These are phyloP conservation scores for Suillus paluster DNA, from an alignment of 768 basidiomycete genomes.

Conservation along the genomic window DNA sequence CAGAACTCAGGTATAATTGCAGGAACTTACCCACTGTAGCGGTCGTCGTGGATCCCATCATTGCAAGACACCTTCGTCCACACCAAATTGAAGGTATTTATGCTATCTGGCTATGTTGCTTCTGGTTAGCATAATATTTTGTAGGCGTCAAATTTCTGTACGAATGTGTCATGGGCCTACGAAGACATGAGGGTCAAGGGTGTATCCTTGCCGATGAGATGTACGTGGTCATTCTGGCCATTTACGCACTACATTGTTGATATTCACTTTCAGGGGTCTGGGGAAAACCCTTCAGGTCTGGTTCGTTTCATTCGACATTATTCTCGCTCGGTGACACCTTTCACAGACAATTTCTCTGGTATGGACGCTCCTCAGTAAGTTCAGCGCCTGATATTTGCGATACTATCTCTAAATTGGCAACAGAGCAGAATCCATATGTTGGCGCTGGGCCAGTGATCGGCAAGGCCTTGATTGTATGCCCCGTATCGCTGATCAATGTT, in stretches of 20 bases:
- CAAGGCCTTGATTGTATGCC: constrained; percentile 92
- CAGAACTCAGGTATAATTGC: constrained; percentile 8
- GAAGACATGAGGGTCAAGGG: constrained; percentile 89
- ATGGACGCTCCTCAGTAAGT: constrained; percentile 89
- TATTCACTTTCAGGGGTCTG: constrained; percentile 68
- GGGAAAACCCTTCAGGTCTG: constrained; percentile 90
- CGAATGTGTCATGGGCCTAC: constrained; percentile 93
- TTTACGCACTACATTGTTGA: neutral
- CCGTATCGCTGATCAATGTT: constrained; percentile 87
- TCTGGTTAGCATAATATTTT: neutral
- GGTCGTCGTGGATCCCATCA: constrained; percentile 90
- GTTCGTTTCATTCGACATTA: constrained; percentile 10
- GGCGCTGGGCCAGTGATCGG: constrained; percentile 59
- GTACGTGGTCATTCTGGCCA: constrained; percentile 41
- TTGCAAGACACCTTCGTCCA: constrained; percentile 74
- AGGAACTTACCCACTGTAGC: constrained; percentile 70
- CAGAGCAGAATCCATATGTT: constrained; percentile 86
- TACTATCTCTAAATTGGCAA: constrained; percentile 1
- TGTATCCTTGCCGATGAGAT: constrained; percentile 98
- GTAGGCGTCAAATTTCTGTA: constrained; percentile 89
- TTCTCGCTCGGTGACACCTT: constrained; percentile 13
- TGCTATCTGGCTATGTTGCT: neutral
- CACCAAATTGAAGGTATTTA: constrained; percentile 86
- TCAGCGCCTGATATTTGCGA: constrained; percentile 3
- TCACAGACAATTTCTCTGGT: constrained; percentile 86